Evolutionary conservation across 2,329 filamentous ascomycete genomes (phyloP).

Genomic region (Aspergillus alliaceus): DNA sequence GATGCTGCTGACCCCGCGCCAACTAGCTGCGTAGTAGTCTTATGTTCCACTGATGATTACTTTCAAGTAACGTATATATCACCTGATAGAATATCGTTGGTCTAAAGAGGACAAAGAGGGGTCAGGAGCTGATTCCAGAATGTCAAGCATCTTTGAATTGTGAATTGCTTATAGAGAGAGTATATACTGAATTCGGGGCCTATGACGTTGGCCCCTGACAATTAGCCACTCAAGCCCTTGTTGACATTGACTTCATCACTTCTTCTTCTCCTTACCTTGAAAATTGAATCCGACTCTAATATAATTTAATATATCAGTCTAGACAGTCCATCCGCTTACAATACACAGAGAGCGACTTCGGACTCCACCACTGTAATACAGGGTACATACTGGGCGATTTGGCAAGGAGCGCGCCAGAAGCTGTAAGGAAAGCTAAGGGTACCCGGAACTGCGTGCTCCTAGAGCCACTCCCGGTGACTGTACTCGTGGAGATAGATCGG

Average conservation of each 20-base stretch:
- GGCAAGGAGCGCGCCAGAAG: constrained; percentile 16
- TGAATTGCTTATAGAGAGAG: too few species aligned
- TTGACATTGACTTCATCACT: too few species aligned
- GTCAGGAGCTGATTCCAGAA: not conserved
- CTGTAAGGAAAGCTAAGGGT: constrained; percentile 9
- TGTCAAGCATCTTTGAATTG: not conserved
- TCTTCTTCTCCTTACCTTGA: too few species aligned
- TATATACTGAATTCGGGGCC: too few species aligned
- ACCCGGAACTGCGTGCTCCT: constrained; percentile 9
- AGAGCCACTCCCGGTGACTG: constrained; percentile 26
- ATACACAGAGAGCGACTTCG: constrained; percentile 11
- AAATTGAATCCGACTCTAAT: not conserved
- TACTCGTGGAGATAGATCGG: constrained; percentile 36
- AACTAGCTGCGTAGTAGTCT: not conserved
- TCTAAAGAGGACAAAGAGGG: not conserved
- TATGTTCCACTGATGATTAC: not conserved
- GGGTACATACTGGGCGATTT: not conserved
- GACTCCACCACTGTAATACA: constrained; percentile 11
- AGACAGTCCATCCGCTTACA: not conserved
- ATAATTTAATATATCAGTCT: not conserved
- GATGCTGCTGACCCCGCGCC: not conserved
- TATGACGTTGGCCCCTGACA: too few species aligned
- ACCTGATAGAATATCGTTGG: not conserved
- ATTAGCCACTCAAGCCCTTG: too few species aligned
- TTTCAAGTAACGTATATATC: not conserved